Conservation (phyloP, 768 basidiomycete genomes). For the Collybia sp. region DNA sequence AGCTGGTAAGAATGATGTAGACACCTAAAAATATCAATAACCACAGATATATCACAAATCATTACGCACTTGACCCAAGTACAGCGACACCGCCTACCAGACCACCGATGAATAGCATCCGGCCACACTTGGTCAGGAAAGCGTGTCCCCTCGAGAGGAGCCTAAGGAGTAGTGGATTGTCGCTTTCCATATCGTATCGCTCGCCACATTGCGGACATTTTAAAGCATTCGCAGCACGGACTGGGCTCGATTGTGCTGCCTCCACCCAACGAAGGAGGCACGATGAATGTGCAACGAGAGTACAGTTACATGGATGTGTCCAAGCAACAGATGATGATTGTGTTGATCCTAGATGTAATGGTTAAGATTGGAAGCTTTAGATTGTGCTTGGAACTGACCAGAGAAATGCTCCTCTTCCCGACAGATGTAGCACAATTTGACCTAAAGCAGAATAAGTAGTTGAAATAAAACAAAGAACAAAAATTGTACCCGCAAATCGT, state of each 20-base stretch:
- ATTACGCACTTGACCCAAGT: constrained; percentile 53
- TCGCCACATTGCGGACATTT: constrained; percentile 79
- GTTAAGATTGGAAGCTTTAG: constrained; percentile 1
- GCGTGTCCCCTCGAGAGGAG: constrained; percentile 49
- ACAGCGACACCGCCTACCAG: constrained; percentile 47
- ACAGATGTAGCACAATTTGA: constrained; percentile 81
- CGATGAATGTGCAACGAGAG: constrained; percentile 73
- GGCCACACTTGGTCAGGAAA: constrained; percentile 44
- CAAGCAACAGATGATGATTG: constrained; percentile 48
- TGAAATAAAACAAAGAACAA: background rate
- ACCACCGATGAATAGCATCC: constrained; percentile 45
- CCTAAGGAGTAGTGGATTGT: constrained; percentile 48
- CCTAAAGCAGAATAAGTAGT: constrained; percentile 22
- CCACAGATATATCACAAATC: too few relatives aligned
- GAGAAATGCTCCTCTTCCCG: constrained; percentile 64
- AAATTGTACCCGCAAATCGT: constrained; percentile 21
- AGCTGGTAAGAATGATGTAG: constrained; percentile 51
- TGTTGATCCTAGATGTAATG: constrained; percentile 21
- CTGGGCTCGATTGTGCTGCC: constrained; percentile 53
- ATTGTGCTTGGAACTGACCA: constrained; percentile 18
- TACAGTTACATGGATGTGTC: constrained; percentile 81
- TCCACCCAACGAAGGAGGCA: constrained; percentile 81
- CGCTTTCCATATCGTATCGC: constrained; percentile 61
- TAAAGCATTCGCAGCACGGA: constrained; percentile 58
- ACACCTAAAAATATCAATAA: constrained; percentile 20